phyloP scores from a whole-genome alignment of 2,329 filamentous ascomycete species.

The Fusarium mundagurra region DNA sequence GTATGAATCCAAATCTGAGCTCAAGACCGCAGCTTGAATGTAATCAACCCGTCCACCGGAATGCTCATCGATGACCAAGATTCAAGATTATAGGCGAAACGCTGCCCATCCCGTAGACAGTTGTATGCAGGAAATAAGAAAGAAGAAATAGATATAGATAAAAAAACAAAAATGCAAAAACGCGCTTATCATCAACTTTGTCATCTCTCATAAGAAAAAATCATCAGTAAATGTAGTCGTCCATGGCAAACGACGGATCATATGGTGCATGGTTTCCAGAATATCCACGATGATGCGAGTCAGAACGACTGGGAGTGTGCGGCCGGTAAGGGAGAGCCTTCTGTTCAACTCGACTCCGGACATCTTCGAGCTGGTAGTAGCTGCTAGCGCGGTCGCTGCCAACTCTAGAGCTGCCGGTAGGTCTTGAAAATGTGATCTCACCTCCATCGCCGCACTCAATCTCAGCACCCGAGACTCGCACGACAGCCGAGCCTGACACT shows the following conservation, averaged over 20 bases:
- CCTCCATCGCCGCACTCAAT: constrained; percentile 68
- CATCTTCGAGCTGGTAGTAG: constrained; percentile 60
- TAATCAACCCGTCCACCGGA: constrained; percentile 12
- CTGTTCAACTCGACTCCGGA: constrained; percentile 55
- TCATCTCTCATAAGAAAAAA: constrained; percentile 44
- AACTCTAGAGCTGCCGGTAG: constrained; percentile 47
- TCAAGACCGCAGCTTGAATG: constrained; percentile 21
- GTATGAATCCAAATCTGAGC: constrained; percentile 28
- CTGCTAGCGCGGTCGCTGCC: constrained; percentile 64
- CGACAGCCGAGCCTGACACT: constrained; percentile 64
- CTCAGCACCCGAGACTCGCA: constrained; percentile 66
- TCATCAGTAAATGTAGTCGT: constrained; percentile 46
- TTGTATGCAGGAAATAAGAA: constrained; percentile 27
- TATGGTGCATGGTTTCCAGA: constrained; percentile 46
- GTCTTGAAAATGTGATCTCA: constrained; percentile 65
- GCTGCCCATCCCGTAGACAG: constrained; percentile 5
- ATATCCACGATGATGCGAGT: constrained; percentile 52
- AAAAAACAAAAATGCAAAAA: constrained; percentile 26
- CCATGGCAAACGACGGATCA: constrained; percentile 43
- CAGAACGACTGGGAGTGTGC: constrained; percentile 61
- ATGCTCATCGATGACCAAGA: constrained; percentile 17
- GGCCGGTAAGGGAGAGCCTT: constrained; percentile 54
- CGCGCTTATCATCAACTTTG: constrained; percentile 44
- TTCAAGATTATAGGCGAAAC: constrained; percentile 30
- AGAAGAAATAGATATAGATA: constrained; percentile 27